Base-by-base conservation (phyloP, 305 asterid species). In the Fraxinus baroniana region DNA sequence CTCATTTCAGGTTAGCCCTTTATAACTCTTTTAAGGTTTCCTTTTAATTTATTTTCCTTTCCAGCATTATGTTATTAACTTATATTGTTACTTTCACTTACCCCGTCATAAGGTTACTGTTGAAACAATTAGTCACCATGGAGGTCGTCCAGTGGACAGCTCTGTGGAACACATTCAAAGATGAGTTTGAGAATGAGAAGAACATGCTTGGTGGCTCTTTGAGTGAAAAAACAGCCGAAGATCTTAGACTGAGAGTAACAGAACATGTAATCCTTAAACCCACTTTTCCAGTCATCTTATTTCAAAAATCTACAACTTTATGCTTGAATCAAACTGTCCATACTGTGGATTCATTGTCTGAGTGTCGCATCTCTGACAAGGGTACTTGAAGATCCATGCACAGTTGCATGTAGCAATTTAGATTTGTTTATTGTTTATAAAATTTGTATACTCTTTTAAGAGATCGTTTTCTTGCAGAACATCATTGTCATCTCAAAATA, bases 211-310 rank as follows among this genome's bases (percentile, higher is more conserved):
- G 97, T 81, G 97, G 98, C 26, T 72, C 98, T 66, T 95, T 37
- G 84, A 94, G 95, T 46, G 97, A 92, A 79, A 93, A 91, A 90
- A 97, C 98, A 20, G 98, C 97, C 30, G 97, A 91, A 76, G 98
- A 95, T 85, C 95, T 95, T 80, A 89, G 86, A 85, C 89, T 91
- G 71, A 90, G 98, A 90, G 97, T 95, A 8, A 95, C 92, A 74
- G 98, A 93, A 80, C 98, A 94, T 86, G 98, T 95, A 92, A 90
- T 82, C 88, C 77, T 86, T 70, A 15, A 73, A 30, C 39, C 17
- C 52, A 64, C 26, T 26, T 60, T 74, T 81, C 77, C 79, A 24
- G 32, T 66, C 62, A 24, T 80, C 73, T 78, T 13, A 18, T 72
- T 39, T 77, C 55, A 44, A 44, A 78, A 79, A 52, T 75, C 60